phyloP scores from a whole-genome alignment of 2,329 filamentous ascomycete genomes.

The Alternaria consortialis region DNA sequence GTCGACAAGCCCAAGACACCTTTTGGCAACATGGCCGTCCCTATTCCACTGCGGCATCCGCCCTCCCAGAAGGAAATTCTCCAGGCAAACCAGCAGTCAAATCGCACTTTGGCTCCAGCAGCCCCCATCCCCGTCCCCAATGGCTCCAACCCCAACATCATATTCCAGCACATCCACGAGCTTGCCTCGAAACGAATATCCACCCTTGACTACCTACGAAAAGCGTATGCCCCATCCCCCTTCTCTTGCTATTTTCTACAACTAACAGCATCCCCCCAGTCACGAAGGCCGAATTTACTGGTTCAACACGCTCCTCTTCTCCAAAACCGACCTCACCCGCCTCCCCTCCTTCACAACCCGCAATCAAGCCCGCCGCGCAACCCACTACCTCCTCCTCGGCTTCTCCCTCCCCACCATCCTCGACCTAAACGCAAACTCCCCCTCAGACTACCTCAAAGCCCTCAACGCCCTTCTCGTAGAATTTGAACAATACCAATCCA shows the following conservation, averaged over 20 bases:
- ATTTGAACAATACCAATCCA: slow-evolving; percentile 91
- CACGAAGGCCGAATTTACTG: slow-evolving; percentile 96
- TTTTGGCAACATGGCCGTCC: slow-evolving; percentile 41
- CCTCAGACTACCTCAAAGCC: slow-evolving; percentile 85
- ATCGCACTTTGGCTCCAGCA: slow-evolving; percentile 37
- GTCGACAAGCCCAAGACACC: slow-evolving; percentile 48
- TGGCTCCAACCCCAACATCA: slow-evolving; percentile 61
- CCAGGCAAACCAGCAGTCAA: slow-evolving; percentile 30
- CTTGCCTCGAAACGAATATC: slow-evolving; percentile 91
- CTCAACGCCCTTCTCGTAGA: slow-evolving; percentile 86
- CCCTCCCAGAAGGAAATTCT: slow-evolving; percentile 42
- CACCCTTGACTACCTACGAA: slow-evolving; percentile 89
- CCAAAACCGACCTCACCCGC: slow-evolving; percentile 78
- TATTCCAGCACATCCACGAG: slow-evolving; percentile 79
- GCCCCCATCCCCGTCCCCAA: slow-evolving; percentile 44
- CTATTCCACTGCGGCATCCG: slow-evolving; percentile 37
- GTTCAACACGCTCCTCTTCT: slow-evolving; percentile 97
- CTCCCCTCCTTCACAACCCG: slow-evolving; percentile 87
- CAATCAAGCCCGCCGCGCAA: slow-evolving; percentile 87
- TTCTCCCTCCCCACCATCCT: slow-evolving; percentile 89
- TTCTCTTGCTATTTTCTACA: background rate
- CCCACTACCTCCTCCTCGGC: slow-evolving; percentile 91
- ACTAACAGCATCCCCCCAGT: slow-evolving; percentile 58
- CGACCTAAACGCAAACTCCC: slow-evolving; percentile 82
- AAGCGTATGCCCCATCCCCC: slow-evolving; percentile 70